Evolutionary conservation across 2,329 filamentous ascomycete species (phyloP), one percentile per base, ranked within the genome.

Genomic region (Amphichorda felina): DNA sequence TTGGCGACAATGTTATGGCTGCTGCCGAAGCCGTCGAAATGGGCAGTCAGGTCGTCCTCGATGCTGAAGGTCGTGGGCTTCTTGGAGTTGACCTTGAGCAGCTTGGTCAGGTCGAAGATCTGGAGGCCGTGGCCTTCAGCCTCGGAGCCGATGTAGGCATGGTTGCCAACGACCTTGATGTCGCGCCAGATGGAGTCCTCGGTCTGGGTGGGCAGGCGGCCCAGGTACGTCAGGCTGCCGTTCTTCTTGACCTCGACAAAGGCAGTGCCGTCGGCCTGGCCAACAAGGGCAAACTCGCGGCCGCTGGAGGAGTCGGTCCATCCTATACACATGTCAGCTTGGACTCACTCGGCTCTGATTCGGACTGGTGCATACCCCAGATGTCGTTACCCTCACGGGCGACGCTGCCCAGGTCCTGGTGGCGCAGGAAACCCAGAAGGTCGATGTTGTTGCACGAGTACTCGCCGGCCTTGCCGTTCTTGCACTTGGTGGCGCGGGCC

Each of bases 21-120:
- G 33, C 43, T 40, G 14, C 47, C 40, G 22, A 41, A 41, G 18
- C 44, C 50, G 19, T 43, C 41, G 43, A 54, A 60, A 39, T 46
- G 51, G 5, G 53, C 53, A 0, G 54, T 52, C 8, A 61, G 45
- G 38, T 60, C 57, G 18, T 37, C 40, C 19, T 39, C 31, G n/a
- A 42, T 47, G 50, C 38, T 45, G 38, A 55, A 60, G 4, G 39
- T 45, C 42, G 40, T 45, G 30, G 50, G 57, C 11, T 50, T 54
- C 10, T 57, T 42, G 1, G 60, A 55, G 45, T 64, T 53, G 31
- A 69, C 45, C 17, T 50, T 50, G 22, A 66, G 49, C 3, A 74
- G 59, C 57, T 55, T 75, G 45, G 57, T 69, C 61, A 77, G 62
- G 48, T 79, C 73, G 43, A 79, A 79, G 48, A 79, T 68, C 49